Conservation (phyloP, 306 rosid species). For the Prunus davidiana region DNA sequence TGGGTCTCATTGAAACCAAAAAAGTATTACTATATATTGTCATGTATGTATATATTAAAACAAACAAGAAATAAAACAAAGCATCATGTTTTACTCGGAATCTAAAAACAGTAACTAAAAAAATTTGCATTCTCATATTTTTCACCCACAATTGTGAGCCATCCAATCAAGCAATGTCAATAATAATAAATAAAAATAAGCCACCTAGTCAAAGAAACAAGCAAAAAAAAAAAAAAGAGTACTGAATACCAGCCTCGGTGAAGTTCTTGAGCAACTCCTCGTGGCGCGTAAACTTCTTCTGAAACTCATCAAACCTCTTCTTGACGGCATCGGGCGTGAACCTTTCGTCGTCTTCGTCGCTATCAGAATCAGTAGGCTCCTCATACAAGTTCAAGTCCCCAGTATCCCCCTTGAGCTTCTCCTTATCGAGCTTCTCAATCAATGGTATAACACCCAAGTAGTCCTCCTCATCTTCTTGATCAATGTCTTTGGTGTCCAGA, state of each 20-base stretch:
- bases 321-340: conserved; percentile 36
- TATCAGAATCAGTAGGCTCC: conserved; percentile 81
- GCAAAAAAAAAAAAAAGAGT: neutral
- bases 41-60: too few relatives aligned
- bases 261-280: conserved; percentile 57
- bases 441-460: conserved; percentile 62
- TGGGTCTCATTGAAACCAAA: too few relatives aligned
- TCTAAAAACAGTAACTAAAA: neutral
- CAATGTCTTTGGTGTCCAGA: conserved; percentile 62
- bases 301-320: conserved; percentile 42
- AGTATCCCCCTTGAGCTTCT: conserved; percentile 33
- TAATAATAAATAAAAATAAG: neutral
- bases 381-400: conserved; percentile 38
- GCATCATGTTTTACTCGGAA: neutral
- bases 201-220: neutral
- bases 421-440: conserved; percentile 63
- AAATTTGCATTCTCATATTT: neutral
- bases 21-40: too few relatives aligned
- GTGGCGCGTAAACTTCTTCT: conserved; percentile 65
- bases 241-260: conserved; percentile 40
- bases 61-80: neutral
- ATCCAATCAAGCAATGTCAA: neutral
- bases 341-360: conserved; percentile 65
- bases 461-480: conserved; percentile 52
- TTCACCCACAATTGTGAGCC: neutral